Evolutionary conservation across 2,329 filamentous ascomycete species (phyloP).

Genomic region (Verticillium dahliae): DNA sequence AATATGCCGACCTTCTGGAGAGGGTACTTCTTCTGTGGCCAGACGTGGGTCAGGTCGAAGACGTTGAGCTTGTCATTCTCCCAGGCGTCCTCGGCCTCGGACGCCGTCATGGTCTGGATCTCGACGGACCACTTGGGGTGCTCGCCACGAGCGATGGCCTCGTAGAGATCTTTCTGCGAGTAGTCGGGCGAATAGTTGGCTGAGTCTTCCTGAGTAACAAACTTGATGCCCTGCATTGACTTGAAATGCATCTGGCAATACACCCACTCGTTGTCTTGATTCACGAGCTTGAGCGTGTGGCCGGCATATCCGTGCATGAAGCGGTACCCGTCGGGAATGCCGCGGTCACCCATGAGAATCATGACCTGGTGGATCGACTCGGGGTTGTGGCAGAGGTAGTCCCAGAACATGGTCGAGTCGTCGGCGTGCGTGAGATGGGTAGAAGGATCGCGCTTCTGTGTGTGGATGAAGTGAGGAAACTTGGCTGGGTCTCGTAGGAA

Average conservation of each 20-base stretch:
- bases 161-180: slow-evolving; percentile 44
- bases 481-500: slow-evolving; percentile 56
- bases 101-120: slow-evolving; percentile 44
- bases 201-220: slow-evolving; percentile 41
- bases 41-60: slow-evolving; percentile 64
- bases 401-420: slow-evolving; percentile 62
- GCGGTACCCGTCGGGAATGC: slow-evolving; percentile 46
- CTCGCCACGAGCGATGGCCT: slow-evolving; percentile 44
- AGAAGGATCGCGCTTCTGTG: slow-evolving; percentile 65
- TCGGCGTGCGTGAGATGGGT: slow-evolving; percentile 59
- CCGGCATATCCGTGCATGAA: slow-evolving; percentile 49
- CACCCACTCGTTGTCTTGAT: slow-evolving; percentile 44
- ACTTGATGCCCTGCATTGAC: slow-evolving; percentile 45
- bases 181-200: slow-evolving; percentile 38
- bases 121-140: slow-evolving; percentile 49
- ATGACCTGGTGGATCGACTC: slow-evolving; percentile 52
- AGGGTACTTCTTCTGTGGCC: slow-evolving; percentile 59
- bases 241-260: slow-evolving; percentile 49
- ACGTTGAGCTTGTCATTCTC: slow-evolving; percentile 37
- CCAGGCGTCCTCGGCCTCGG: slow-evolving; percentile 42
- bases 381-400: slow-evolving; percentile 52
- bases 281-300: slow-evolving; percentile 49
- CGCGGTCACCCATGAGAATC: slow-evolving; percentile 51
- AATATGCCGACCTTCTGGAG: slow-evolving; percentile 55
- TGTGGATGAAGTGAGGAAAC: slow-evolving; percentile 68